Base-by-base conservation (phyloP, 495 filamentous ascomycete genomes). In the Usnea hakonensis region DNA sequence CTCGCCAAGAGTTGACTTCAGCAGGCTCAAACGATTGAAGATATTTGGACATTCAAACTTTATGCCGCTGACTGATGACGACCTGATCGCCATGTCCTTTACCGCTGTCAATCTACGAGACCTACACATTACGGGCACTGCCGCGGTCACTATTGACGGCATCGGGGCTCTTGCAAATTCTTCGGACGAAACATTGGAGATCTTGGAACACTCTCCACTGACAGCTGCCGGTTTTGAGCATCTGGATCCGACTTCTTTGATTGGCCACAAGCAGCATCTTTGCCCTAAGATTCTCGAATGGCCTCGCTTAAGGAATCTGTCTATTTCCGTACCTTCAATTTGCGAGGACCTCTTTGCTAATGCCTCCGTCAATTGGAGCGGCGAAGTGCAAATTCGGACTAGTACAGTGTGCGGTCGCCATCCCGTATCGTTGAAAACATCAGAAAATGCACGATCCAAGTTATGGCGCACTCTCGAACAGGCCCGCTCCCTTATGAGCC, bases 191-290 rank as follows among this genome's bases (percentile, higher is more conserved):
- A 79, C 81, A 2, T 69, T 83, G 33, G 74, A 75, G 32, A 74
- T 81, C 41, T 69, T 83, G n/a, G 79, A 83, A 62, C 78, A 81
- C 63, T 77, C 76, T 26, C 80, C 80, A 23, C 74, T 79, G 2
- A 75, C 78, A 0, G 70, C 74, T 50, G 75, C 76, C 56, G 79
- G 78, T 41, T 81, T 81, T 68, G 73, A 74, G 62, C 78, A 80
- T 61, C 75, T 75, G 30, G 69, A 76, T 63, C 73, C 73, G 0
- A 70, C 69, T 43, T 68, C 71, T 11, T 57, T 64, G 28, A 33
- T 3, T 17, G 50, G 56, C 19, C 68, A 68, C 23, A 71, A 70
- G 33, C 68, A 73, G 54, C 75, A 79, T 60, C 69, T 82, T 33
- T 83, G 80, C 72, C 67, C 75, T 3, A 68, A 79, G 23, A 69